Conservation (phyloP, 1,139 yeast species). For the Suhomyces panamericanus region DNA sequence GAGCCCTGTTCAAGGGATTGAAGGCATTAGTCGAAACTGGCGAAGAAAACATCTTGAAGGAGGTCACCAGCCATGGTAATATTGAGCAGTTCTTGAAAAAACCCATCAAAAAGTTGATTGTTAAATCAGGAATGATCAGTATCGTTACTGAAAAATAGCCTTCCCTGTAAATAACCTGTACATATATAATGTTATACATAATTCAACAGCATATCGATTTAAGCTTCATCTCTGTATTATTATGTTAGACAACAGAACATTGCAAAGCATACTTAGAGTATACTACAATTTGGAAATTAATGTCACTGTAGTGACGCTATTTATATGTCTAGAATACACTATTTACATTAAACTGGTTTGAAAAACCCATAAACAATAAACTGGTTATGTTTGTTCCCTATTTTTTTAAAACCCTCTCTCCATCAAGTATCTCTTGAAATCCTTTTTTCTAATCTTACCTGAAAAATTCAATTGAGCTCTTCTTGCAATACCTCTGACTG, state of each 20-base stretch:
- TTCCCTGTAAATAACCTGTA: slow-evolving; percentile 3
- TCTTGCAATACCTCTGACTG: slow-evolving; percentile 34
- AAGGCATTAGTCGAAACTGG: slow-evolving; percentile 32
- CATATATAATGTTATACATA: background rate
- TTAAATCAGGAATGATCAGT: slow-evolving; percentile 32
- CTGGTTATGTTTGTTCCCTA: no score
- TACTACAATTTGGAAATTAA: no score
- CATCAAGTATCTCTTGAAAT: slow-evolving; percentile 32
- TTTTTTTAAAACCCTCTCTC: slow-evolving; percentile 32
- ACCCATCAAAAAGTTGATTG: slow-evolving; percentile 23
- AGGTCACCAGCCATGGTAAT: slow-evolving; percentile 11
- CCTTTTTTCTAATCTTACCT: slow-evolving; percentile 41
- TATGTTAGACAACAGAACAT: no score
- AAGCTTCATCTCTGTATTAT: no score
- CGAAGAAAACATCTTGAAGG: slow-evolving; percentile 23
- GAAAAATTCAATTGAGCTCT: slow-evolving; percentile 38
- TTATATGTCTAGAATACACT: slow-evolving; percentile 17
- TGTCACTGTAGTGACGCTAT: background rate
- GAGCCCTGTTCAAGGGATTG: slow-evolving; percentile 45
- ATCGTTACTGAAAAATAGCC: slow-evolving; percentile 18
- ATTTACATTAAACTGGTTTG: slow-evolving; percentile 18
- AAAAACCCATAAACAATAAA: no score
- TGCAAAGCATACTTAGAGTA: no score
- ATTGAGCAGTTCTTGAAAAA: slow-evolving; percentile 10
- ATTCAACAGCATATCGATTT: no score